A percentile compares a stretch with the other conserved stretches of the same genome.
phyloP scores from a whole-genome alignment of 495 filamentous ascomycete species.

The Tuber umbilicatum region DNA sequence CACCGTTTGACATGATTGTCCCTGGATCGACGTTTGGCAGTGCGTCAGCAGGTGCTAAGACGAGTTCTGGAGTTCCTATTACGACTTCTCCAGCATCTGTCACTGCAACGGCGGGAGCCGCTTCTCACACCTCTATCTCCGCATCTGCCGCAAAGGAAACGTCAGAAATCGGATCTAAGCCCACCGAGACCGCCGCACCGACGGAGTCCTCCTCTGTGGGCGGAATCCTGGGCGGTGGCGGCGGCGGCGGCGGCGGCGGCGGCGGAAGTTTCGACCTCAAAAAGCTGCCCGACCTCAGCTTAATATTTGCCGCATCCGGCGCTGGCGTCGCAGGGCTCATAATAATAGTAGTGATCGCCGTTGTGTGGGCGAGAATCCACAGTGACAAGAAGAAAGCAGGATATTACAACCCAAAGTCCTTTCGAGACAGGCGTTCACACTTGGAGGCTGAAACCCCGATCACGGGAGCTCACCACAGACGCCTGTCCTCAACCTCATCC shows the following conservation, averaged over 20 bases:
- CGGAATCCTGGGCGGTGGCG: neutral
- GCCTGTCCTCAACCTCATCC: constrained; percentile 35
- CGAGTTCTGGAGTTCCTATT: neutral
- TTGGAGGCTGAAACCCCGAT: constrained; percentile 28
- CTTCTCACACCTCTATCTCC: neutral
- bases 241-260: neutral
- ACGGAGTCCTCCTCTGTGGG: constrained; percentile 10
- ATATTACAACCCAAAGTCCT: constrained; percentile 31
- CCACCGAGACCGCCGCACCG: constrained; percentile 5
- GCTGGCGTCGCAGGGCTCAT: constrained; percentile 34
- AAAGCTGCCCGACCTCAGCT: constrained; percentile 23
- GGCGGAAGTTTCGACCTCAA: constrained; percentile 8
- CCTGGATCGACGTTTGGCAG: constrained; percentile 23
- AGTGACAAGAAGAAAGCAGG: constrained; percentile 33
- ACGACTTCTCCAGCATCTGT: neutral
- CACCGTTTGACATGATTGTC: constrained; percentile 35
- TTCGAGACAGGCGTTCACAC: constrained; percentile 34
- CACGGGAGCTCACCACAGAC: constrained; percentile 22
- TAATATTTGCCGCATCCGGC: constrained; percentile 35
- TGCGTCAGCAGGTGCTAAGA: constrained; percentile 6
- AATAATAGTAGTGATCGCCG: constrained; percentile 28
- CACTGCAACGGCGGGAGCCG: neutral
- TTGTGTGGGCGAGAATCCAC: constrained; percentile 34
- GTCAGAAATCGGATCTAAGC: neutral
- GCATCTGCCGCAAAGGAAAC: constrained; percentile 6